These are phyloP conservation scores for Silene noctiflora DNA, from an alignment of 179 eudicot genomes.

Conservation along the genomic window DNA sequence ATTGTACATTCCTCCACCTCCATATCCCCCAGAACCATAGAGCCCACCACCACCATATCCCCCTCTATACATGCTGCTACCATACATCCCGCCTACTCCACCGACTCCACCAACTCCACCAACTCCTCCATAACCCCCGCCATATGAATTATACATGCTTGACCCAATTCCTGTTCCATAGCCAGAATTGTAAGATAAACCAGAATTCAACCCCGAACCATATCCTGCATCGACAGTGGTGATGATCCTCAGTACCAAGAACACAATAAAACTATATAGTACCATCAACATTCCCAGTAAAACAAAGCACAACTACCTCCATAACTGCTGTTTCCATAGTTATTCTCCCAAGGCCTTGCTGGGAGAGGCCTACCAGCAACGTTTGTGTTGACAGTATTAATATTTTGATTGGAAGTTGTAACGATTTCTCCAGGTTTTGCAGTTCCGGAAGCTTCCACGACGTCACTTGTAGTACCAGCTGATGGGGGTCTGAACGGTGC, in stretches of 20 bases:
- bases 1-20: conserved; percentile 38
- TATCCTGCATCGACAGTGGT: conserved; percentile 45
- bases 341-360: conserved; percentile 90
- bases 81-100: conserved; percentile 65
- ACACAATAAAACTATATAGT: not conserved
- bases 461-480: conserved; percentile 80
- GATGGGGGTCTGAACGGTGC: conserved; percentile 91
- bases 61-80: conserved; percentile 63
- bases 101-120: conserved; percentile 54
- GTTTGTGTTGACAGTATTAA: conserved; percentile 43
- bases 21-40: conserved; percentile 54
- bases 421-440: conserved; percentile 90
- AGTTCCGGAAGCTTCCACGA: conserved; percentile 95
- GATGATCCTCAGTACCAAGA: conserved; percentile 17
- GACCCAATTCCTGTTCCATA: conserved; percentile 63
- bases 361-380: conserved; percentile 81
- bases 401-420: conserved; percentile 48
- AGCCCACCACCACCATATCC: conserved; percentile 55
- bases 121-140: conserved; percentile 63
- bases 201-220: conserved; percentile 50
- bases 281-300: conserved; percentile 5
- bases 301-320: conserved; percentile 55
- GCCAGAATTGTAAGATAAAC: conserved; percentile 52
- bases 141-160: conserved; percentile 56
- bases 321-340: conserved; percentile 43